Conservation (phyloP, 2,329 filamentous ascomycete genomes). For the Penicillium palitans region DNA sequence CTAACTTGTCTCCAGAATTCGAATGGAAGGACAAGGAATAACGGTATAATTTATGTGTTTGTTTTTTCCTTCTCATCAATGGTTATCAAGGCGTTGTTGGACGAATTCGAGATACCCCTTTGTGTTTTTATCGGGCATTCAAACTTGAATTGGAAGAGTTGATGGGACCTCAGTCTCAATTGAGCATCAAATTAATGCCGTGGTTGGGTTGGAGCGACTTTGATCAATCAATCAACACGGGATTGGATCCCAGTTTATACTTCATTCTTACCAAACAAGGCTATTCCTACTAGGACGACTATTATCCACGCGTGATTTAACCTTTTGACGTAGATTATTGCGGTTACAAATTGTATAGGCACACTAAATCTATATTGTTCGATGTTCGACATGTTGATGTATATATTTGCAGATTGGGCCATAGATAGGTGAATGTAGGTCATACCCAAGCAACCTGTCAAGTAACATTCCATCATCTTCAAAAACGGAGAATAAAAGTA, state of each 20-base stretch:
- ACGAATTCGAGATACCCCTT: conserved; percentile 10
- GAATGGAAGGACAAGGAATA: conserved; percentile 52
- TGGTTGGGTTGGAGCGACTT: neutral
- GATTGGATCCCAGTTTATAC: neutral
- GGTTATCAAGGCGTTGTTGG: conserved; percentile 8
- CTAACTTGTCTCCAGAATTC: conserved; percentile 46
- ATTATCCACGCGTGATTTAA: neutral
- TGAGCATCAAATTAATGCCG: neutral
- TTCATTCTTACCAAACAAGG: neutral
- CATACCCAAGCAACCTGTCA: neutral
- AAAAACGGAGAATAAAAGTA: neutral
- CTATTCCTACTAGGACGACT: neutral
- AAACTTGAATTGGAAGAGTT: neutral
- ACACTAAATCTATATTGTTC: neutral
- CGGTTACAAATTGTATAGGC: neutral
- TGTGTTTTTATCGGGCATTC: neutral
- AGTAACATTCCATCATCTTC: neutral
- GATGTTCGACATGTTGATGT: neutral
- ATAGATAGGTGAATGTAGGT: neutral
- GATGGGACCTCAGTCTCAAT: neutral
- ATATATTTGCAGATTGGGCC: neutral
- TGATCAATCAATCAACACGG: neutral
- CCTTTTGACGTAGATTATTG: neutral
- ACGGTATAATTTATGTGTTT: conserved; percentile 1
- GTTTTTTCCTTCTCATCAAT: conserved; percentile 4